phyloP scores from a whole-genome alignment of 176 grass and related monocot species.

The Sorghum bicolor region DNA sequence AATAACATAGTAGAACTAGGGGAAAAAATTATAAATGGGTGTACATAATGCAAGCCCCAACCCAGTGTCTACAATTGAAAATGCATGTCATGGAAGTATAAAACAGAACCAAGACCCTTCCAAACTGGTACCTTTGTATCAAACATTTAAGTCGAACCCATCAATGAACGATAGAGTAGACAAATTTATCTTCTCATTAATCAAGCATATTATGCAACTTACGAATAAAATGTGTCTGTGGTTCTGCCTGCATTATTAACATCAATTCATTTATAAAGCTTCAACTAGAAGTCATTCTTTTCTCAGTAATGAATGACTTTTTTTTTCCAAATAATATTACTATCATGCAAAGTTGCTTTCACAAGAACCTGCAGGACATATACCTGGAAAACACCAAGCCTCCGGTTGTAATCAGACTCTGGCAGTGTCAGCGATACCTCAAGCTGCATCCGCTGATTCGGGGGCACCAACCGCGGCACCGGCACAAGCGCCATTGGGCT shows the following conservation, averaged over 20 bases:
- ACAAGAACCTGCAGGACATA: slow-evolving; percentile 6
- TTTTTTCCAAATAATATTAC: background rate
- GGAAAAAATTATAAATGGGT: background rate
- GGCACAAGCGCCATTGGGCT: slow-evolving; percentile 64
- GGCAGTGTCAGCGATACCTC: slow-evolving; percentile 72
- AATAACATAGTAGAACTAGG: background rate
- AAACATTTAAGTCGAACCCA: background rate
- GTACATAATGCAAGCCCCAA: background rate
- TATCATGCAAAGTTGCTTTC: slow-evolving; percentile 8
- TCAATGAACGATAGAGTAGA: background rate
- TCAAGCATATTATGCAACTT: background rate
- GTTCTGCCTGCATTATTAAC: background rate
- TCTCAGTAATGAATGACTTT: background rate
- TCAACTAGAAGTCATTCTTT: background rate
- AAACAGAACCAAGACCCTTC: background rate
- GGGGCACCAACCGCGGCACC: slow-evolving; percentile 41
- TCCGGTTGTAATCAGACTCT: slow-evolving; percentile 84
- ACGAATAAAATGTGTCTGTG: background rate
- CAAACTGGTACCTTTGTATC: background rate
- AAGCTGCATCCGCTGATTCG: slow-evolving; percentile 69
- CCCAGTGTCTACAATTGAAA: background rate
- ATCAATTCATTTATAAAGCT: background rate
- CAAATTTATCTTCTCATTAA: background rate
- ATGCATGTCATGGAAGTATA: background rate
- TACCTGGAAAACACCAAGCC: slow-evolving; percentile 92